Evolutionary conservation across 2,329 filamentous ascomycete species (phyloP).

Genomic region (Colletotrichum nymphaeae): DNA sequence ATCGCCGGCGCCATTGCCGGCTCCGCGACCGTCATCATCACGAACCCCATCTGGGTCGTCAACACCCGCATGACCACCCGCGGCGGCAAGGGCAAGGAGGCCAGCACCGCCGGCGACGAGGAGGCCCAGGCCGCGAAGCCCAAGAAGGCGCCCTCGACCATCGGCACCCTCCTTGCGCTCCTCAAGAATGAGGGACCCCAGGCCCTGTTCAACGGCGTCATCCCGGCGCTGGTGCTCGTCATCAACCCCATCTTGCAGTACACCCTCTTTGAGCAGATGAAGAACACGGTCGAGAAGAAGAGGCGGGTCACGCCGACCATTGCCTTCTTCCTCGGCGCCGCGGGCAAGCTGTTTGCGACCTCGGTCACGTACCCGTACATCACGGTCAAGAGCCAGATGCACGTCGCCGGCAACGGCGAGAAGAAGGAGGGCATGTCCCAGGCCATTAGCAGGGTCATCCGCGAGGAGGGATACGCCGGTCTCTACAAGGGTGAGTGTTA

Average conservation of each 20-base stretch:
- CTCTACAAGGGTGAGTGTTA: slow-evolving; percentile 79
- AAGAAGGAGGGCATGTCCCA: slow-evolving; percentile 84
- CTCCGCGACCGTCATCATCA: slow-evolving; percentile 92
- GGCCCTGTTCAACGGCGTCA: slow-evolving; percentile 90
- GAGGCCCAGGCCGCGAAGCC: slow-evolving; percentile 54
- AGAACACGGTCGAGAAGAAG: slow-evolving; percentile 84
- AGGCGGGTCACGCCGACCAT: slow-evolving; percentile 83
- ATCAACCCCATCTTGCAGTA: slow-evolving; percentile 99
- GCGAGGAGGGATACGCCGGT: slow-evolving; percentile 90
- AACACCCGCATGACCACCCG: slow-evolving; percentile 98
- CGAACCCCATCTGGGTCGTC: slow-evolving; percentile 99
- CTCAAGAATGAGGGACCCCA: slow-evolving; percentile 85
- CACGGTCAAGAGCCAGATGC: slow-evolving; percentile 97
- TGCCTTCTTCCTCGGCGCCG: slow-evolving; percentile 89
- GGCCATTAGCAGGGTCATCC: slow-evolving; percentile 82
- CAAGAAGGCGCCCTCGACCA: slow-evolving; percentile 74
- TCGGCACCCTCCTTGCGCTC: slow-evolving; percentile 84
- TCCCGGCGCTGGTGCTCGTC: slow-evolving; percentile 92
- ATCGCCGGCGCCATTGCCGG: slow-evolving; percentile 94
- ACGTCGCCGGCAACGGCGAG: slow-evolving; percentile 83
- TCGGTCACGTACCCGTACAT: slow-evolving; percentile 98
- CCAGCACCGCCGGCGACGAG: slow-evolving; percentile 40
- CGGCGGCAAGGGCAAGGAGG: slow-evolving; percentile 59
- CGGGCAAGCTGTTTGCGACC: slow-evolving; percentile 95
- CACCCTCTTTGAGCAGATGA: slow-evolving; percentile 98